These are phyloP conservation scores for Leccinum cinnamomeum DNA, from an alignment of 1,284 basidiomycete genomes.

Conservation along the genomic window DNA sequence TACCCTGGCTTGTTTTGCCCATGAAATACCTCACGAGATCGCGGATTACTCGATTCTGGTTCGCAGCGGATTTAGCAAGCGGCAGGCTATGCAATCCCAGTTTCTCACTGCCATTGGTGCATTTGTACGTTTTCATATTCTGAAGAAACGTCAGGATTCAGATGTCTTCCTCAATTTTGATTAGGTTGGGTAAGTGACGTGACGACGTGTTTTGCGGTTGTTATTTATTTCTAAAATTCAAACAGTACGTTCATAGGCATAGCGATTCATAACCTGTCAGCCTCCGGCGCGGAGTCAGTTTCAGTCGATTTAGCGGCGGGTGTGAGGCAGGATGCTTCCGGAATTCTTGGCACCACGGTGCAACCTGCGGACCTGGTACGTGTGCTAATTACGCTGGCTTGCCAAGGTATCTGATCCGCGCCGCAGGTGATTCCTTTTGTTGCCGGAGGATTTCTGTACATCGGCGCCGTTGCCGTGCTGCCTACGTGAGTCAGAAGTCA, in stretches of 20 bases:
- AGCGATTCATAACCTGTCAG: constrained; percentile 71
- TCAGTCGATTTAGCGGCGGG: constrained; percentile 64
- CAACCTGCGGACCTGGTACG: constrained; percentile 74
- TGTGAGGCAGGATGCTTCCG: constrained; percentile 67
- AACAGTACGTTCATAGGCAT: constrained; percentile 86
- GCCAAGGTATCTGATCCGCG: constrained; percentile 13
- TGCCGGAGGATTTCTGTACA: constrained; percentile 91
- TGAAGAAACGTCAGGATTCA: constrained; percentile 4
- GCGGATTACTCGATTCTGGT: constrained; percentile 90
- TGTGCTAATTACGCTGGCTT: constrained; percentile 18
- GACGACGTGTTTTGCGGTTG: neutral
- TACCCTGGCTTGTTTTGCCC: constrained; percentile 87
- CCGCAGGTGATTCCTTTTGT: constrained; percentile 84
- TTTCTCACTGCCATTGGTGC: constrained; percentile 88
- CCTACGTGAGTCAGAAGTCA: constrained; percentile 64
- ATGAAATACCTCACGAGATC: constrained; percentile 91
- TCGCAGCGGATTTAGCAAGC: constrained; percentile 86
- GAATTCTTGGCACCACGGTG: constrained; percentile 79
- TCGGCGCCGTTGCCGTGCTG: constrained; percentile 86
- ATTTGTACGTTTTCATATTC: constrained; percentile 53
- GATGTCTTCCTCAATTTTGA: constrained; percentile 14
- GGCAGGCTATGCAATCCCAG: constrained; percentile 87
- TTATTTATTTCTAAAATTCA: constrained; percentile 9
- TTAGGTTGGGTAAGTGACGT: constrained; percentile 54
- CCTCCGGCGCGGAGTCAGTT: constrained; percentile 44